Evolutionary conservation across 1,139 yeast genomes (phyloP).

Genomic region (Pichia cactophila): DNA sequence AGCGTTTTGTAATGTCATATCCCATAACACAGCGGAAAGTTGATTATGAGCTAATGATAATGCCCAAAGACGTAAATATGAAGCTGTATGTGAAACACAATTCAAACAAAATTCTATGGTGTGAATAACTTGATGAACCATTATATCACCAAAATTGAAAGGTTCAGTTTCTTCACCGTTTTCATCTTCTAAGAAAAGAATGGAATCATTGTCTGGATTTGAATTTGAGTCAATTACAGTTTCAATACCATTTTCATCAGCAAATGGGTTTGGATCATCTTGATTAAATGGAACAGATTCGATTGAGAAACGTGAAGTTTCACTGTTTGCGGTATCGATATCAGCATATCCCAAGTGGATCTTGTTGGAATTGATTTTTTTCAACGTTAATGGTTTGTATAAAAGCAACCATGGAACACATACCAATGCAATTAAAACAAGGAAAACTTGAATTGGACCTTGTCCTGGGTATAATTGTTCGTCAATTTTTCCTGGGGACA

Average conservation of each 20-base stretch:
- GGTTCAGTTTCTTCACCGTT: slow-evolving; percentile 41
- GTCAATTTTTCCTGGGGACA: slow-evolving; percentile 84
- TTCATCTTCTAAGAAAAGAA: slow-evolving; percentile 23
- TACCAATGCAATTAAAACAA: slow-evolving; percentile 68
- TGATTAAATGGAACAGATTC: slow-evolving; percentile 43
- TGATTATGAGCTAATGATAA: slow-evolving; percentile 96
- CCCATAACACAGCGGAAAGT: slow-evolving; percentile 88
- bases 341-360: slow-evolving; percentile 15
- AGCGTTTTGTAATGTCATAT: slow-evolving; percentile 85
- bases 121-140: slow-evolving; percentile 96
- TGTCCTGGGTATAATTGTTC: slow-evolving; percentile 83
- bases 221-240: background rate
- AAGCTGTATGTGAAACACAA: slow-evolving; percentile 97
- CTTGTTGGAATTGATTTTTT: slow-evolving; percentile 30
- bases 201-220: background rate
- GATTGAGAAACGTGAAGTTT: slow-evolving; percentile 61
- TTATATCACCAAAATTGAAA: slow-evolving; percentile 80
- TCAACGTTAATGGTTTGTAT: slow-evolving; percentile 76
- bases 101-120: slow-evolving; percentile 97
- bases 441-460: slow-evolving; percentile 62
- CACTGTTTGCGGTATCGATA: slow-evolving; percentile 33
- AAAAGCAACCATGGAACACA: slow-evolving; percentile 95
- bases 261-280: slow-evolving; percentile 38
- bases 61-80: slow-evolving; percentile 95
- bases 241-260: background rate